These are phyloP conservation scores for Monoraphidium neglectum DNA, from an alignment of 139 green algal species.

Conservation along the genomic window DNA sequence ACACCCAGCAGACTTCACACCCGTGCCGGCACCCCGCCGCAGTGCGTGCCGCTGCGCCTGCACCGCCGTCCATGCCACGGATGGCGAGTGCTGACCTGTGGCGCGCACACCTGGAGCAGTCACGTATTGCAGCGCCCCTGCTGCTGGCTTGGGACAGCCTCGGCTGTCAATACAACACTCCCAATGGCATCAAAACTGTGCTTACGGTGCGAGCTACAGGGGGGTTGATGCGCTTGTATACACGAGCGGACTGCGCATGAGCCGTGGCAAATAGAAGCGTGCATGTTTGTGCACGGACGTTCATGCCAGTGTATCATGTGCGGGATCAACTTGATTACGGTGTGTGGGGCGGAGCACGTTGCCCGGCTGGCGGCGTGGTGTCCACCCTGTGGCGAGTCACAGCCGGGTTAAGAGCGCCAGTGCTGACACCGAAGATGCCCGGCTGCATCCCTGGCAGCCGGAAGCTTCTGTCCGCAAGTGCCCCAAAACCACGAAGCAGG, in stretches of 20 bases:
- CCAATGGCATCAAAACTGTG: constrained; percentile 24
- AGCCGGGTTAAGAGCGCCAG: no score
- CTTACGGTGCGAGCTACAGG: constrained; percentile 19
- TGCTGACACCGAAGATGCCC: no score
- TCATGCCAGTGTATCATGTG: neutral
- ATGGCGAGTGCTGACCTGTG: no score
- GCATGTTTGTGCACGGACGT: no score
- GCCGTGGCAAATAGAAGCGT: neutral
- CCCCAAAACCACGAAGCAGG: neutral
- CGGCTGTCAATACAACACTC: constrained; percentile 38
- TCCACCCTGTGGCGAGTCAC: neutral
- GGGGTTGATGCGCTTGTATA: no score
- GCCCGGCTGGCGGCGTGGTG: neutral
- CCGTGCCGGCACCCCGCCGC: no score
- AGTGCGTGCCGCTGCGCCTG: no score
- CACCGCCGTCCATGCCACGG: no score
- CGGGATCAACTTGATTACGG: neutral
- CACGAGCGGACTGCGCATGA: neutral
- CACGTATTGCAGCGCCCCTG: constrained; percentile 1
- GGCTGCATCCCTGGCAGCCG: neutral
- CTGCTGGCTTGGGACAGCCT: constrained; percentile 41
- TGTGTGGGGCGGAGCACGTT: neutral
- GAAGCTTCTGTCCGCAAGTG: no score
- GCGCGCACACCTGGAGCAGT: no score
- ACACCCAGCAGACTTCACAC: no score